Conservation (phyloP, 148 eudicot species). For the Amaranthus palmeri region DNA sequence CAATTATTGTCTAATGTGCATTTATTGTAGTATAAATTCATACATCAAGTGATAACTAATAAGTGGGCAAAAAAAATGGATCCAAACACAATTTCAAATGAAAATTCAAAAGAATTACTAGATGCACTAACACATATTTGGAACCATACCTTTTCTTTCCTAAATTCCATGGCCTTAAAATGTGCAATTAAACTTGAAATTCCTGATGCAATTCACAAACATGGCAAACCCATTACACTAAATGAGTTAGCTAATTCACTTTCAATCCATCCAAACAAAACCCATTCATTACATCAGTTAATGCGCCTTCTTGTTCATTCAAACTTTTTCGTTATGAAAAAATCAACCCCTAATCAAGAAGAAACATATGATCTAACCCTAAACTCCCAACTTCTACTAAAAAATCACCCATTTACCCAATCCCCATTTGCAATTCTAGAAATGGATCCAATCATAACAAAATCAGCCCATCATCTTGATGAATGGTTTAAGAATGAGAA, state of each 20-base stretch:
- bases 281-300: slow-evolving; percentile 10
- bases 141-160: slow-evolving; percentile 20
- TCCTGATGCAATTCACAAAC: slow-evolving; percentile 24
- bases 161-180: slow-evolving; percentile 31
- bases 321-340: slow-evolving; percentile 14
- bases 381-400: slow-evolving; percentile 26
- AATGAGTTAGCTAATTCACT: slow-evolving; percentile 15
- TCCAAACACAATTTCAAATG: background rate
- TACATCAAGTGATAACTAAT: no score
- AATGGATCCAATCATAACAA: slow-evolving; percentile 19
- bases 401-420: slow-evolving; percentile 21
- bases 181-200: slow-evolving; percentile 35
- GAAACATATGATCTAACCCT: slow-evolving; percentile 22
- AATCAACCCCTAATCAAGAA: background rate
- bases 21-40: no score
- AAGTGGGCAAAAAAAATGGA: slow-evolving; percentile 1
- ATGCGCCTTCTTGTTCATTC: slow-evolving; percentile 30
- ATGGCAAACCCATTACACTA: slow-evolving; percentile 28
- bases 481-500: slow-evolving; percentile 24
- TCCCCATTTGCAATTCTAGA: slow-evolving; percentile 13
- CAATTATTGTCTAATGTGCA: no score
- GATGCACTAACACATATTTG: slow-evolving; percentile 28
- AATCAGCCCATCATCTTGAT: slow-evolving; percentile 23
- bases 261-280: slow-evolving; percentile 18
- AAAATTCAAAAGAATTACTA: slow-evolving; percentile 20